Evolutionary conservation across 805 yeast species (phyloP).

Genomic region (Pichia manshurica): DNA sequence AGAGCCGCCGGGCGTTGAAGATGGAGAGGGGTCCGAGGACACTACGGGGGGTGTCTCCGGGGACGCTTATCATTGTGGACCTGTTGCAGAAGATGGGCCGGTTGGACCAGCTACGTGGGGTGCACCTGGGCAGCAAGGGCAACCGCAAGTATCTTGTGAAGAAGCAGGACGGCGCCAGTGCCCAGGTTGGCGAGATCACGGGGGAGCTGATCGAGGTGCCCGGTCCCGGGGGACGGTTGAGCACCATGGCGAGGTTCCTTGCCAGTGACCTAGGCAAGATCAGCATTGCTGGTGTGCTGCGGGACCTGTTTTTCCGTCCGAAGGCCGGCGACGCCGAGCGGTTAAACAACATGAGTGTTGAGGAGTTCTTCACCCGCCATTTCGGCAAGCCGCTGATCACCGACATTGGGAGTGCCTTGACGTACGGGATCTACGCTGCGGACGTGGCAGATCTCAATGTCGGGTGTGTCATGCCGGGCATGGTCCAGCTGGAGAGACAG

Average conservation of each 20-base stretch:
- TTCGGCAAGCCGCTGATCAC: constrained; percentile 52
- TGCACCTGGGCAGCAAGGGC: constrained; percentile 53
- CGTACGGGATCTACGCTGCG: constrained; percentile 92
- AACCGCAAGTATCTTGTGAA: constrained; percentile 63
- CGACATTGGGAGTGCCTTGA: constrained; percentile 70
- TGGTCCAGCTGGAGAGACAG: constrained; percentile 52
- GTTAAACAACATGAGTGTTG: constrained; percentile 30
- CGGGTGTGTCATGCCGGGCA: constrained; percentile 47
- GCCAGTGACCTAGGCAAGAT: constrained; percentile 19
- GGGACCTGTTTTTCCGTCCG: constrained; percentile 4
- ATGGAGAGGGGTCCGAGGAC: constrained; percentile 92
- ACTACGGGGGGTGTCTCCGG: constrained; percentile 74
- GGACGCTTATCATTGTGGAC: constrained; percentile 65
- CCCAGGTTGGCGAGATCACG: constrained; percentile 19
- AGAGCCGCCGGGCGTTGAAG: background rate
- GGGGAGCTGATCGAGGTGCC: constrained; percentile 41
- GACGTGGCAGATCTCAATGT: constrained; percentile 65
- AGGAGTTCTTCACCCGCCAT: constrained; percentile 59
- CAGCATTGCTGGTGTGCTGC: constrained; percentile 3
- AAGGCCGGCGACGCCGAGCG: background rate
- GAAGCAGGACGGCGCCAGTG: constrained; percentile 22
- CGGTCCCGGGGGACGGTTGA: constrained; percentile 39
- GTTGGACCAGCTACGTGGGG: constrained; percentile 49
- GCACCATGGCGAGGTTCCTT: constrained; percentile 29
- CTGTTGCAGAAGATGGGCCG: constrained; percentile 44